Evolutionary conservation across 169 alveolate genomes (phyloP).

Genomic region (Cryptosporidium canis): DNA sequence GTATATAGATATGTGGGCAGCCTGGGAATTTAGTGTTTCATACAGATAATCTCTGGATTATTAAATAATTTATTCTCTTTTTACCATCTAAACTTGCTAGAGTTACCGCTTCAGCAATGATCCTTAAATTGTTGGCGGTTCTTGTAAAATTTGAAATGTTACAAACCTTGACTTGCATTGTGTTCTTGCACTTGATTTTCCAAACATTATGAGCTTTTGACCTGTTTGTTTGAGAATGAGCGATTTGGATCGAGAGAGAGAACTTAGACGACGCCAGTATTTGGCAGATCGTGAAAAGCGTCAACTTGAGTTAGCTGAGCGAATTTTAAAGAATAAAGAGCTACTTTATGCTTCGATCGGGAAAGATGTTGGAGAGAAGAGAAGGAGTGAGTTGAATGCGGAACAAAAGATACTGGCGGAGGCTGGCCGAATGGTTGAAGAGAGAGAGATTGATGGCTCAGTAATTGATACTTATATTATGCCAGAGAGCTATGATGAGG

Average conservation of each 20-base stretch:
- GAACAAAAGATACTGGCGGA: slow-evolving; percentile 86
- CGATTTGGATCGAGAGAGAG: slow-evolving; percentile 48
- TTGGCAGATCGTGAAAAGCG: slow-evolving; percentile 92
- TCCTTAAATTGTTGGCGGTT: slow-evolving; percentile 13
- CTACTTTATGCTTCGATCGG: slow-evolving; percentile 81
- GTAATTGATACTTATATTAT: slow-evolving; percentile 79
- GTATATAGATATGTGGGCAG: neutral
- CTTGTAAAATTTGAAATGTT: neutral
- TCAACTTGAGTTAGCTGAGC: slow-evolving; percentile 91
- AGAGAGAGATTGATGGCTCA: slow-evolving; percentile 82
- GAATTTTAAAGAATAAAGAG: slow-evolving; percentile 88
- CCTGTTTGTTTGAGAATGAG: neutral
- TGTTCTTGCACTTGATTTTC: neutral
- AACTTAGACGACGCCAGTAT: slow-evolving; percentile 88
- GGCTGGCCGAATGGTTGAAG: slow-evolving; percentile 88
- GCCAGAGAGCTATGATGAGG: slow-evolving; percentile 91
- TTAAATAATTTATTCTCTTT: neutral
- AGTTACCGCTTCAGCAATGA: slow-evolving; percentile 21
- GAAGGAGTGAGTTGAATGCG: slow-evolving; percentile 81
- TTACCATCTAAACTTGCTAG: neutral
- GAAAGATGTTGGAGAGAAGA: slow-evolving; percentile 83
- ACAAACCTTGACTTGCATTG: neutral
- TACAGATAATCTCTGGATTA: neutral
- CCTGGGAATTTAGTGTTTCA: neutral
- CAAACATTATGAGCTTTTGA: neutral